Base-by-base conservation (phyloP, 2,329 filamentous ascomycete genomes). In the Capronia coronata region DNA sequence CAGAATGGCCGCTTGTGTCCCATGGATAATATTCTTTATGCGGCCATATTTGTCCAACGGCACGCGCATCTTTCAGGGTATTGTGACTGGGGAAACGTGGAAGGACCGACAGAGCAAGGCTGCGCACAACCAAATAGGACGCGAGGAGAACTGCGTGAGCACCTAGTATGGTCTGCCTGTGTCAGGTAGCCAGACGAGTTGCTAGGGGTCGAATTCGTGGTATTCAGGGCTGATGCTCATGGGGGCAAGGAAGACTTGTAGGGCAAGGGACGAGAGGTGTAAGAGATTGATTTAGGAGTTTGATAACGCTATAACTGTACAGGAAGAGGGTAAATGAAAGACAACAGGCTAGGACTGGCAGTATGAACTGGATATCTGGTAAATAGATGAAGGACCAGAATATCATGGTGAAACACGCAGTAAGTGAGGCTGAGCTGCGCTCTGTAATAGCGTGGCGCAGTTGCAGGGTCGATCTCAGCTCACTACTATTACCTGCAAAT, bases 1-100 rank as follows among this genome's bases (percentile, higher is more conserved):
- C 55, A 81, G 76, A 52, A 79, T 65, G 35, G 80, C 64, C 9
- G 64, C 71, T 61, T 82, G 79, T 40, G 71, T 61, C 37, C 69
- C 69, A 63, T 83, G 79, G 32, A 77, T 63, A 35, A 71, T 66
- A 38, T 74, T 75, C 65, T 82, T 83, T 59, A 71, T 72, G 61
- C 76, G 74, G 56, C 78, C 75, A 23, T 76, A 67, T 2, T 48
- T 34, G 35, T 61, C 57, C n/a, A 56, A 42, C 35, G 49, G 52
- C n/a, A 61, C 45, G 27, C 55, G 40, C 59, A 61, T 61, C 21
- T 18, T 43, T 10, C 14, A 11, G 48, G 44, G 14, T 18, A 18
- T 13, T n/a, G n/a, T n/a, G n/a, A n/a, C n/a, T n/a, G n/a, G n/a
- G n/a, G n/a, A n/a, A n/a, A n/a, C n/a, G n/a, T n/a, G n/a, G n/a